Evolutionary conservation across 1,284 basidiomycete species (phyloP).

Genomic region (Fistulina hepatica): DNA sequence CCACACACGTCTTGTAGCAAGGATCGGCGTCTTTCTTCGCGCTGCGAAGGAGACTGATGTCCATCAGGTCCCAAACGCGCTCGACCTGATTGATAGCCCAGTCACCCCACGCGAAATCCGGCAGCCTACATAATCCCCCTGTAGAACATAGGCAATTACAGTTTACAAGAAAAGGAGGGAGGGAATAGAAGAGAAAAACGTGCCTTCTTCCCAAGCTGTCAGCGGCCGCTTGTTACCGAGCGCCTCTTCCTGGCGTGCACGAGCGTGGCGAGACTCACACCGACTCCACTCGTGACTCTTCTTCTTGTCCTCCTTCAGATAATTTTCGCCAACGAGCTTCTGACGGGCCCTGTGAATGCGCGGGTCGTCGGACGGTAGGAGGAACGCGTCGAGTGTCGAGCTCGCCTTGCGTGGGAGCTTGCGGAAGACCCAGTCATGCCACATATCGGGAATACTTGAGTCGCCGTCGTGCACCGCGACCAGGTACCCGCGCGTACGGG

Average conservation of each 20-base stretch:
- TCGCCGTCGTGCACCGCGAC: slow-evolving; percentile 60
- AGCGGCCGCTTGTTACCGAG: slow-evolving; percentile 79
- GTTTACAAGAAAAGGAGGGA: background rate
- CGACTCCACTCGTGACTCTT: slow-evolving; percentile 76
- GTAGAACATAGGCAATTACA: slow-evolving; percentile 6
- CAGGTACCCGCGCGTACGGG: slow-evolving; percentile 82
- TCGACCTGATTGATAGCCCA: slow-evolving; percentile 89
- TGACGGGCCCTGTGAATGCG: slow-evolving; percentile 84
- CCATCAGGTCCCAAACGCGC: slow-evolving; percentile 89
- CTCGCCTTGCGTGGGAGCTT: slow-evolving; percentile 78
- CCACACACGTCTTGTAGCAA: slow-evolving; percentile 71
- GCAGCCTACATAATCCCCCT: slow-evolving; percentile 80
- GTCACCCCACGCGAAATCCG: slow-evolving; percentile 90
- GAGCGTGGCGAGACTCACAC: slow-evolving; percentile 87
- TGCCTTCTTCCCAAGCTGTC: slow-evolving; percentile 90
- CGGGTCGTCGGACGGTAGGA: slow-evolving; percentile 84
- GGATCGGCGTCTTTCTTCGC: slow-evolving; percentile 68
- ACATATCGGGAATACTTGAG: slow-evolving; percentile 54
- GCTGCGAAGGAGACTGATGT: slow-evolving; percentile 78
- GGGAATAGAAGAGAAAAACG: slow-evolving; percentile 12
- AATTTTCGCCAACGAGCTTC: slow-evolving; percentile 64
- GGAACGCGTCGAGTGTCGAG: slow-evolving; percentile 81
- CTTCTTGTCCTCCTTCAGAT: slow-evolving; percentile 46
- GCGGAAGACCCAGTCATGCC: slow-evolving; percentile 55
- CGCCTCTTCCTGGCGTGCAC: slow-evolving; percentile 75